Evolutionary conservation across 306 rosid species (phyloP).

Genomic region (Boehmeria nivea): DNA sequence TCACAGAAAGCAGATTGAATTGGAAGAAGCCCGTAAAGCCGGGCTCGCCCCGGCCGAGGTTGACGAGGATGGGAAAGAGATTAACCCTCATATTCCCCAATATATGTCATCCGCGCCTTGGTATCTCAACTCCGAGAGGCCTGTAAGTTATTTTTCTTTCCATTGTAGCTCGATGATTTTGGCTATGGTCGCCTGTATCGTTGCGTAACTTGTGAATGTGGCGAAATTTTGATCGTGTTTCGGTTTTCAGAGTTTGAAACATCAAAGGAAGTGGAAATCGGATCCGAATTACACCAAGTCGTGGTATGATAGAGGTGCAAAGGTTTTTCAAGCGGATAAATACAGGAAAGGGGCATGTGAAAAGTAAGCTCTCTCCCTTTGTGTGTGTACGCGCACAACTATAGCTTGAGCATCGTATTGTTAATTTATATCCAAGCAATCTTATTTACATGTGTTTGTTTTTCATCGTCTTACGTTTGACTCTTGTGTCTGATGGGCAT

Average conservation of each 20-base stretch:
- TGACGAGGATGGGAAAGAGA: conserved; percentile 12
- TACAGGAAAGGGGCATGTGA: conserved; percentile 11
- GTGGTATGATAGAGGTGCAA: conserved; percentile 12
- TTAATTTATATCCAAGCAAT: background rate
- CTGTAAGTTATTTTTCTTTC: background rate
- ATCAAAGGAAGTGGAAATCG: conserved; percentile 15
- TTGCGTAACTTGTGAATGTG: background rate
- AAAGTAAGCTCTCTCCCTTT: conserved; percentile 6
- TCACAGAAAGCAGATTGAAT: conserved; percentile 8
- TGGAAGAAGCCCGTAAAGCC: conserved; percentile 13
- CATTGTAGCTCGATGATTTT: background rate
- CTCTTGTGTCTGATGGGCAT: background rate
- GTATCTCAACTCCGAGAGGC: conserved; percentile 11
- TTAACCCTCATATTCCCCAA: conserved; percentile 10
- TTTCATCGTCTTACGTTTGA: background rate
- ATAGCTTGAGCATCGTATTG: background rate
- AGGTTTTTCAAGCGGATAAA: conserved; percentile 10
- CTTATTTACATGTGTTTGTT: background rate
- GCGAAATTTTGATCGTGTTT: background rate
- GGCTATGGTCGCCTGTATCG: background rate
- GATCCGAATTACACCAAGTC: conserved; percentile 11
- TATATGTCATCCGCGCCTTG: conserved; percentile 13
- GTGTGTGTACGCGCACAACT: background rate
- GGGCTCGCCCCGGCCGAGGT: conserved; percentile 13
- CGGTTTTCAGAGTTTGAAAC: background rate